A percentile compares a stretch with the other conserved stretches of the same genome.
These are phyloP conservation scores for Chalciporus chontae DNA, from an alignment of 768 basidiomycete genomes.

Conservation along the genomic window DNA sequence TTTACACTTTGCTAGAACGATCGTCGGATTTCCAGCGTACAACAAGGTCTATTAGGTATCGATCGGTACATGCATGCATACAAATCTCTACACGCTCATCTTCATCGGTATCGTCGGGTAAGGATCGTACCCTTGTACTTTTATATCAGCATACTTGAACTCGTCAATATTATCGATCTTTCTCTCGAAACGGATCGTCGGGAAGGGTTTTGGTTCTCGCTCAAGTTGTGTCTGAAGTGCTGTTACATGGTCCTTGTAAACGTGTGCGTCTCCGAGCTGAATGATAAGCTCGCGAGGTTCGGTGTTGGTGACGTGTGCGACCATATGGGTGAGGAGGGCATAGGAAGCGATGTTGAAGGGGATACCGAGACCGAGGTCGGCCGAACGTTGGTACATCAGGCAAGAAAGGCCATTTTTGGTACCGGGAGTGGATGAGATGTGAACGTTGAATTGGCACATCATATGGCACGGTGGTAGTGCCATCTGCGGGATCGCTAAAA, in stretches of 20 bases:
- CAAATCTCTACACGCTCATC: constrained; percentile 74
- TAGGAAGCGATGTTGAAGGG: constrained; percentile 99
- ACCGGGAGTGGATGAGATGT: constrained; percentile 58
- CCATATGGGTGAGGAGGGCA: constrained; percentile 94
- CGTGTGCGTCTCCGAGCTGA: constrained; percentile 96
- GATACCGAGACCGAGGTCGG: constrained; percentile 94
- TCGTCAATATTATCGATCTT: constrained; percentile 73
- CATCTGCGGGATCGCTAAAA: constrained; percentile 85
- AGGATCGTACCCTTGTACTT: constrained; percentile 83
- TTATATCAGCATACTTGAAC: constrained; percentile 75
- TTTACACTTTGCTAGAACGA: not conserved
- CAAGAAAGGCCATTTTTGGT: constrained; percentile 79
- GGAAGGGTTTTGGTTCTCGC: constrained; percentile 78
- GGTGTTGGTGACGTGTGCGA: constrained; percentile 88
- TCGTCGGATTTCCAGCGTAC: not conserved
- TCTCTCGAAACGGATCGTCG: constrained; percentile 71
- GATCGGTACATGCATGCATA: not conserved
- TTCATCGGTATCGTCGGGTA: constrained; percentile 88
- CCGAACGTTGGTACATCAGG: constrained; percentile 96
- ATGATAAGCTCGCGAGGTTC: constrained; percentile 88
- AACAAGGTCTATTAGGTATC: constrained; percentile 2
- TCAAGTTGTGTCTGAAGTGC: constrained; percentile 81
- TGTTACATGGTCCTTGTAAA: constrained; percentile 88
- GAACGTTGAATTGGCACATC: constrained; percentile 99
- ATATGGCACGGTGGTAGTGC: constrained; percentile 98